Conservation (phyloP, 345 rosid species). For the Limnanthes douglasii region DNA sequence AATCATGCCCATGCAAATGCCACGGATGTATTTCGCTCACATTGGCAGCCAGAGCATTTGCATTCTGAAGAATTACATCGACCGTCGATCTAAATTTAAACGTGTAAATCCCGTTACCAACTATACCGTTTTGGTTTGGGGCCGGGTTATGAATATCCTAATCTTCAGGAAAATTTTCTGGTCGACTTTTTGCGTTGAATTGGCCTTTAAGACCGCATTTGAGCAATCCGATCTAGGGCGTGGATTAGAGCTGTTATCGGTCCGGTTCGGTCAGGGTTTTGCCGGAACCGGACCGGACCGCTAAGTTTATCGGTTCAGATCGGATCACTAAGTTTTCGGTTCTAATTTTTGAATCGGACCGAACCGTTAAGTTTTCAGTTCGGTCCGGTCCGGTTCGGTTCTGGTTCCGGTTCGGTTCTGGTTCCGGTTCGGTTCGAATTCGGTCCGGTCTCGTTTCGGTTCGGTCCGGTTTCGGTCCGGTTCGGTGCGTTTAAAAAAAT, state of each 20-base stretch:
- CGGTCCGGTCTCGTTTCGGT: no score
- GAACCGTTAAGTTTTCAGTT: no score
- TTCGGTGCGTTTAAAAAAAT: no score
- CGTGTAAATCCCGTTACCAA: constrained; percentile 38
- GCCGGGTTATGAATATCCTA: constrained; percentile 46
- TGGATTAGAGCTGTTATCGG: constrained; percentile 38
- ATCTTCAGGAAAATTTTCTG: constrained; percentile 15
- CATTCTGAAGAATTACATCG: constrained; percentile 73
- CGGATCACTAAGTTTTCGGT: no score
- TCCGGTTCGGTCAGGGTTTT: constrained; percentile 34
- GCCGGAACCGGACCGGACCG: no score
- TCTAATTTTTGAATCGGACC: no score
- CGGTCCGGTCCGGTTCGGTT: no score
- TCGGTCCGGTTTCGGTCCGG: no score
- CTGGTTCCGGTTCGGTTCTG: no score
- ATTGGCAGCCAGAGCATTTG: constrained; percentile 22
- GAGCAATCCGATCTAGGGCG: constrained; percentile 72
- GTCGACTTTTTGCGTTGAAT: constrained; percentile 28
- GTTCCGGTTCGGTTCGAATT: no score
- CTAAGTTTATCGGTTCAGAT: no score
- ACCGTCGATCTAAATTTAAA: constrained; percentile 26
- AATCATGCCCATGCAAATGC: constrained; percentile 87
- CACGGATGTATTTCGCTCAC: constrained; percentile 71
- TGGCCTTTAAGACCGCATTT: constrained; percentile 23
- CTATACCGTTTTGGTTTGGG: constrained; percentile 23